These are phyloP conservation scores for Fusarium sulawesiense DNA, from an alignment of 2,329 filamentous ascomycete species.

Conservation along the genomic window DNA sequence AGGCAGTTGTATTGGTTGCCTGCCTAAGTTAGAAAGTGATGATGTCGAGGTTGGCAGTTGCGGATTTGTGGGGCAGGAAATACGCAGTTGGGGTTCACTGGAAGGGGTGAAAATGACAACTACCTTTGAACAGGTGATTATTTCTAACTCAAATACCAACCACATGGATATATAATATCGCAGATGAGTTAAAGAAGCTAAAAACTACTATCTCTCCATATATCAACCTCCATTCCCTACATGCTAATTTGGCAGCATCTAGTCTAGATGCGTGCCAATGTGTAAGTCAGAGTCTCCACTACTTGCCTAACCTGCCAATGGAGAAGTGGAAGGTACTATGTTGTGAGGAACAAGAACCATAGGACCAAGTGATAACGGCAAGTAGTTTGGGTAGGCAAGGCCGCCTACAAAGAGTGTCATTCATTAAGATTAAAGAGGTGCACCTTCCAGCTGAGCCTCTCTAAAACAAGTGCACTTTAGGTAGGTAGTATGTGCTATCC, in stretches of 20 bases:
- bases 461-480: too few species aligned
- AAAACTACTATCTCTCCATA: background rate
- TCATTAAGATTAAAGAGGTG: too few species aligned
- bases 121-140: background rate
- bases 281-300: background rate
- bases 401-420: too few species aligned
- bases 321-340: background rate
- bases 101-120: background rate
- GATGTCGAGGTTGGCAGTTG: slow-evolving; percentile 25
- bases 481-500: too few species aligned
- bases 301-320: background rate
- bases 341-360: background rate
- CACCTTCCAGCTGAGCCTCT: too few species aligned
- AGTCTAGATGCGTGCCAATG: background rate
- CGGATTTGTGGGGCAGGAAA: slow-evolving; percentile 27
- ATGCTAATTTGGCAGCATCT: background rate
- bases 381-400: background rate
- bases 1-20: background rate
- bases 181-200: rapidly evolving
- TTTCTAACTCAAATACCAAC: too few species aligned
- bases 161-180: background rate
- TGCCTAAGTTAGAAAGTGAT: slow-evolving; percentile 6
- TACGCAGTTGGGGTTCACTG: background rate
- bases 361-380: background rate
- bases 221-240: background rate